These are phyloP conservation scores for Candida freyschussii DNA, from an alignment of 1,139 yeast genomes.

Conservation along the genomic window DNA sequence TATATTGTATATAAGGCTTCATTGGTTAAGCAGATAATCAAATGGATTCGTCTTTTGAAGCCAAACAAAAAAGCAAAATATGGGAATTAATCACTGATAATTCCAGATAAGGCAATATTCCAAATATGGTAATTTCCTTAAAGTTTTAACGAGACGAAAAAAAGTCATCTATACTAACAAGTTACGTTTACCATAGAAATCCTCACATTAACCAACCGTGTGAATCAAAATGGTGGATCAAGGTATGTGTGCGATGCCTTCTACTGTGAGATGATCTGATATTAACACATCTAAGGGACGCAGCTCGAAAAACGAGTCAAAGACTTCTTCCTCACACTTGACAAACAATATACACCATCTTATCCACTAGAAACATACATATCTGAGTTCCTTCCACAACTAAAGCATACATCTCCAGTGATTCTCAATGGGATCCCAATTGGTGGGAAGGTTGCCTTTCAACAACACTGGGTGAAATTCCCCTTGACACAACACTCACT, in stretches of 20 bases:
- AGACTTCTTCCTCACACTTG: constrained; percentile 30
- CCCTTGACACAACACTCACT: constrained; percentile 62
- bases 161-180: too few species aligned
- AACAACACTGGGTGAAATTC: constrained; percentile 57
- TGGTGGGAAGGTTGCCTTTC: constrained; percentile 54
- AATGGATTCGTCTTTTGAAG: too few species aligned
- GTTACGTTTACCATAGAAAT: too few species aligned
- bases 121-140: too few species aligned
- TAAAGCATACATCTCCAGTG: constrained; percentile 43
- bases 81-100: too few species aligned
- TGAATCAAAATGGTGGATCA: constrained; percentile 21
- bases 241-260: constrained; percentile 12
- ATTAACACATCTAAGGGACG: constrained; percentile 14
- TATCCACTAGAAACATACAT: constrained; percentile 36
- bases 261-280: neutral
- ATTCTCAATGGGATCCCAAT: constrained; percentile 65
- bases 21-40: too few species aligned
- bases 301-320: constrained; percentile 21
- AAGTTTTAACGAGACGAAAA: too few species aligned
- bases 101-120: too few species aligned
- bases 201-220: too few species aligned
- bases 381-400: constrained; percentile 43
- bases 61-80: too few species aligned
- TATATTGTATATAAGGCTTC: too few species aligned
- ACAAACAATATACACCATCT: constrained; percentile 37